Evolutionary conservation across 2,329 filamentous ascomycete species (phyloP).

Genomic region (Arthrinium phaeospermum): DNA sequence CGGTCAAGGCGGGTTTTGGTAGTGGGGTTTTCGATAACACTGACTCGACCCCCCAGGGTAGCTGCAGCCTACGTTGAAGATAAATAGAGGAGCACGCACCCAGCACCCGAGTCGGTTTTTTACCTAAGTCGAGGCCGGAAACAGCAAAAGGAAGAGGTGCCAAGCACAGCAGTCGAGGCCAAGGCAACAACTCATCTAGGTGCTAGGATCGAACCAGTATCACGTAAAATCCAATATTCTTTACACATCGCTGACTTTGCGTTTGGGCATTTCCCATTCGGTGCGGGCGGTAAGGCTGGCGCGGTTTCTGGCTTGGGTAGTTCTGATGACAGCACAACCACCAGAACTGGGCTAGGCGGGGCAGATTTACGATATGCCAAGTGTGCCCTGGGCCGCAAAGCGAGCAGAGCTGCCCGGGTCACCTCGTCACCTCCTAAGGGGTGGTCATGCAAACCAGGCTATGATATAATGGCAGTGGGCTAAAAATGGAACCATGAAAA

Average conservation of each 20-base stretch:
- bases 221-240: constrained; percentile 10
- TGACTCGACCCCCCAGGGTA: constrained; percentile 12
- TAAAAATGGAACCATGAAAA: constrained; percentile 10
- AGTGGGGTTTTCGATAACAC: neutral
- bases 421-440: neutral
- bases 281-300: constrained; percentile 5
- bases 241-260: constrained; percentile 12
- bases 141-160: neutral
- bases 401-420: neutral
- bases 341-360: constrained; percentile 11
- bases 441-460: neutral
- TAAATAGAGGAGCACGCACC: neutral
- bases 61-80: constrained; percentile 1
- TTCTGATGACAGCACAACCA: constrained; percentile 10
- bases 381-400: neutral
- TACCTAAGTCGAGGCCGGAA: neutral
- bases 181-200: neutral
- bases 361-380: constrained; percentile 16
- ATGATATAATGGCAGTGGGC: constrained; percentile 13
- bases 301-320: neutral
- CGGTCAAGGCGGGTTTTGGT: constrained; percentile 11
- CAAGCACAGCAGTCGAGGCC: neutral
- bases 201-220: neutral
- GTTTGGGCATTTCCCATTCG: neutral
- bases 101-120: neutral